Percentiles rank a stretch among this genome's conserved stretches.
These are phyloP conservation scores for Flaveria linearis DNA, from an alignment of 129 eudicot species.

Conservation along the genomic window DNA sequence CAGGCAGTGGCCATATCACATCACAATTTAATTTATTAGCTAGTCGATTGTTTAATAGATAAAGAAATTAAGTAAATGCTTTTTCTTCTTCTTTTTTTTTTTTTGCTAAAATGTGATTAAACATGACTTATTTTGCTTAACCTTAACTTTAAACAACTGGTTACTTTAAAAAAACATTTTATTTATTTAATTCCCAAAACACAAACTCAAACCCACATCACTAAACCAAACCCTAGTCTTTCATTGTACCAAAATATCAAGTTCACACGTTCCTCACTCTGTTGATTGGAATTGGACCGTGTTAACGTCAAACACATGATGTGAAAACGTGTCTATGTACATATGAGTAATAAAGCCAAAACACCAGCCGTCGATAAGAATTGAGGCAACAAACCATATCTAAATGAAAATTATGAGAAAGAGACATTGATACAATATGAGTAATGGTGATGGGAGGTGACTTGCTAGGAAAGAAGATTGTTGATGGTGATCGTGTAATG, in stretches of 20 bases:
- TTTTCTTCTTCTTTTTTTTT: too few relatives aligned
- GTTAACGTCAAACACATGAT: background rate
- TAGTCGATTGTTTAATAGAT: too few relatives aligned
- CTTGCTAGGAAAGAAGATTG: background rate
- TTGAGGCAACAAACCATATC: background rate
- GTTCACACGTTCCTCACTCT: background rate
- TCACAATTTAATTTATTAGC: too few relatives aligned
- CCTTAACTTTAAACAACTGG: too few relatives aligned
- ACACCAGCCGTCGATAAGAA: background rate
- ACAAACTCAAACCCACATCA: background rate
- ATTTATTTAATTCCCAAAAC: background rate
- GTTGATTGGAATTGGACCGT: background rate
- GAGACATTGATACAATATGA: slow-evolving; percentile 5
- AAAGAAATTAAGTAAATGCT: too few relatives aligned
- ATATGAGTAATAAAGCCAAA: background rate
- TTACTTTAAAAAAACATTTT: background rate
- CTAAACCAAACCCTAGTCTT: too few relatives aligned
- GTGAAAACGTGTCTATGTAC: background rate
- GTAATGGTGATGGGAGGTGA: slow-evolving; percentile 1
- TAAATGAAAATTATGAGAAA: background rate
- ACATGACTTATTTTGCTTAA: too few relatives aligned
- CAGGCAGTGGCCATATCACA: too few relatives aligned
- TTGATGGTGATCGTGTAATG: background rate
- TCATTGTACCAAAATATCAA: background rate
- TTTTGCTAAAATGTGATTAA: too few relatives aligned